These are phyloP conservation scores for Fusarium penzigii DNA, from an alignment of 2,329 filamentous ascomycete species.

Conservation along the genomic window DNA sequence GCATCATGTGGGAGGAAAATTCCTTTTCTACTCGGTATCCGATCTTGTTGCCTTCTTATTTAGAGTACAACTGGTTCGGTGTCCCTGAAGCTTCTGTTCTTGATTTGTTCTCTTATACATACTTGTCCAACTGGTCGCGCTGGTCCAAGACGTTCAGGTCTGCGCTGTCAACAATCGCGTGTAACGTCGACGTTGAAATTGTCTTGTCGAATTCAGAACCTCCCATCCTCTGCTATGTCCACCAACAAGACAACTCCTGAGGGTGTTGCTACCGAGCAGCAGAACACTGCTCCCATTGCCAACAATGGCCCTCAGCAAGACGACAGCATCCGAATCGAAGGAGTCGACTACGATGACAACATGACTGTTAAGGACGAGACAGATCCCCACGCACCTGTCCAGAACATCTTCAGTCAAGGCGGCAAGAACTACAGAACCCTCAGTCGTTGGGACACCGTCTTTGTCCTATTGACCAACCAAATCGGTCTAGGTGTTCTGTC, in stretches of 20 bases:
- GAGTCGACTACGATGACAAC: constrained; percentile 10
- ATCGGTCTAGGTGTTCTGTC: constrained; percentile 52
- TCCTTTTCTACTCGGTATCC: background rate
- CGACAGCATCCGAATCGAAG: constrained; percentile 14
- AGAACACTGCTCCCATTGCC: background rate
- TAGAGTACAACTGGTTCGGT: background rate
- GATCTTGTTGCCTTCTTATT: background rate
- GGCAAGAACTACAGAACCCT: constrained; percentile 33
- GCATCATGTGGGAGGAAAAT: background rate
- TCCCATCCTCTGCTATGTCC: too few species aligned
- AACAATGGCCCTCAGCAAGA: background rate
- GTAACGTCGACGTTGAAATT: too few species aligned
- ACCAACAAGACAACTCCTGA: background rate
- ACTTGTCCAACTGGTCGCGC: too few species aligned
- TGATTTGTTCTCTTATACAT: background rate
- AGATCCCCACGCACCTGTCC: constrained; percentile 12
- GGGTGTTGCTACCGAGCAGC: background rate
- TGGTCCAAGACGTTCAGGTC: too few species aligned
- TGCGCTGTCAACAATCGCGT: too few species aligned
- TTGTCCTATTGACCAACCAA: constrained; percentile 32
- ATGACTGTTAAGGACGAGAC: constrained; percentile 14
- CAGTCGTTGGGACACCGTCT: constrained; percentile 28
- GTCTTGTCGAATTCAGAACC: too few species aligned
- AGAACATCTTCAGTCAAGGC: constrained; percentile 30
- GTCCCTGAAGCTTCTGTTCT: background rate